Evolutionary conservation across 768 basidiomycete species (phyloP).

Genomic region (Ramaria sp.): DNA sequence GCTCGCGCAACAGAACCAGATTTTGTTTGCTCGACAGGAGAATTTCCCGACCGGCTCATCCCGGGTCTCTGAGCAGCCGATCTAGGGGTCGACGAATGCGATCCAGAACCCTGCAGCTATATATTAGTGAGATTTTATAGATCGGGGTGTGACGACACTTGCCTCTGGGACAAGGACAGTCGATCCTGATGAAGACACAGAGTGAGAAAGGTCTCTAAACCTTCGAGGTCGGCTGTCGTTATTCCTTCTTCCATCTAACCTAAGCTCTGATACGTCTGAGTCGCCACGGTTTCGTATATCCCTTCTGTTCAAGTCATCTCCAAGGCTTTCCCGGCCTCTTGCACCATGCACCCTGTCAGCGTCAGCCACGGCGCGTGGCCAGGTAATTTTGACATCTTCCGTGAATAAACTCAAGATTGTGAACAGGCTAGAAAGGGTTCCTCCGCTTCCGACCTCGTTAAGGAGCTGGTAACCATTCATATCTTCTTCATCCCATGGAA

Average conservation of each 20-base stretch:
- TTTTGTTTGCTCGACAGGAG: slow-evolving; percentile 7
- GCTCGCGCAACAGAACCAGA: slow-evolving; percentile 82
- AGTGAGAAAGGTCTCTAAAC: slow-evolving; percentile 35
- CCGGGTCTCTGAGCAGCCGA: neutral
- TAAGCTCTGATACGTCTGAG: slow-evolving; percentile 55
- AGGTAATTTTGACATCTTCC: slow-evolving; percentile 84
- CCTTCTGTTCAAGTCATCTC: neutral
- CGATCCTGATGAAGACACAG: slow-evolving; percentile 57
- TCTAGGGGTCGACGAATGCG: neutral
- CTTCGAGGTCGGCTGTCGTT: slow-evolving; percentile 6
- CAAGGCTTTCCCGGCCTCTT: neutral
- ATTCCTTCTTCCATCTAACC: slow-evolving; percentile 26
- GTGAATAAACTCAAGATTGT: slow-evolving; percentile 96
- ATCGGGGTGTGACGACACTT: slow-evolving; percentile 15
- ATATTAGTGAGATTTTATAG: neutral
- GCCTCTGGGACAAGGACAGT: slow-evolving; percentile 45
- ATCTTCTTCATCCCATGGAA: slow-evolving; percentile 70
- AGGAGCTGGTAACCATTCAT: slow-evolving; percentile 94
- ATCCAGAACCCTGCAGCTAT: neutral
- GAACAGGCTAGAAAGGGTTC: slow-evolving; percentile 91
- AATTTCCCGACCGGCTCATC: slow-evolving; percentile 8
- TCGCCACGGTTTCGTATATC: slow-evolving; percentile 18
- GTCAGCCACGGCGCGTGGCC: slow-evolving; percentile 47
- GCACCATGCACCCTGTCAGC: neutral
- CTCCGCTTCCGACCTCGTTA: slow-evolving; percentile 93